phyloP scores from a whole-genome alignment of 2,329 filamentous ascomycete species.

The Sporothrix dimorphospora region DNA sequence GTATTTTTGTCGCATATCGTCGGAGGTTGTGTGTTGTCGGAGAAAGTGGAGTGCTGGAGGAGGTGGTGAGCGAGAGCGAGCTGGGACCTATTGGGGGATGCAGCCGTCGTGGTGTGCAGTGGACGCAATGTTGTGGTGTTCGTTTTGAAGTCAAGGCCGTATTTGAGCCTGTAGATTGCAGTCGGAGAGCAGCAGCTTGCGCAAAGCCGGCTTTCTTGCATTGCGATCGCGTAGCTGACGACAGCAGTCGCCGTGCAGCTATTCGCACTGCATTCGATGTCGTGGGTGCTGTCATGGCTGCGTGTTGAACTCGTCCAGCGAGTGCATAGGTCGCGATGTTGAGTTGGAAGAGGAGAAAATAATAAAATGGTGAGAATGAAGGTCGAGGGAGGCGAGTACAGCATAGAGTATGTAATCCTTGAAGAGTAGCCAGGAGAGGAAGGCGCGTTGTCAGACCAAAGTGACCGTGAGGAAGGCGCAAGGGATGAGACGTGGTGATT shows the following conservation, averaged over 20 bases:
- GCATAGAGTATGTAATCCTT: background rate
- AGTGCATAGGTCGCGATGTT: background rate
- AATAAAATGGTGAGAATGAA: background rate
- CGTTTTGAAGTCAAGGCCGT: background rate
- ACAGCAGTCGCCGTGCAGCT: background rate
- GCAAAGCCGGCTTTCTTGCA: background rate
- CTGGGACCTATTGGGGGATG: background rate
- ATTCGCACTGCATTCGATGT: background rate
- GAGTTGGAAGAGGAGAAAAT: background rate
- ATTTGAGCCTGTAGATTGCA: background rate
- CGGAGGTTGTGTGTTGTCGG: background rate
- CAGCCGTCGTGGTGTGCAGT: background rate
- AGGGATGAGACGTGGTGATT: constrained; percentile 8
- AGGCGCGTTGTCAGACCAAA: constrained; percentile 5
- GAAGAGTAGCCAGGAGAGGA: background rate
- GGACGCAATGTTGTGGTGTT: background rate
- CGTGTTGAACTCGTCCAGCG: background rate
- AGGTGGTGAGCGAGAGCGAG: background rate
- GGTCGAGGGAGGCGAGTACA: background rate
- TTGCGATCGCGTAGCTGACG: background rate
- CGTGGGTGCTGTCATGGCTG: background rate
- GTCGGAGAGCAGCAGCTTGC: background rate
- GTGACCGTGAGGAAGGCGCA: background rate
- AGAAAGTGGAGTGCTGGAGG: background rate
- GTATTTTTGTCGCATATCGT: background rate